Evolutionary conservation across 805 yeast genomes (phyloP), one percentile per base, ranked within the genome.

Genomic region (Candida dendrica): DNA sequence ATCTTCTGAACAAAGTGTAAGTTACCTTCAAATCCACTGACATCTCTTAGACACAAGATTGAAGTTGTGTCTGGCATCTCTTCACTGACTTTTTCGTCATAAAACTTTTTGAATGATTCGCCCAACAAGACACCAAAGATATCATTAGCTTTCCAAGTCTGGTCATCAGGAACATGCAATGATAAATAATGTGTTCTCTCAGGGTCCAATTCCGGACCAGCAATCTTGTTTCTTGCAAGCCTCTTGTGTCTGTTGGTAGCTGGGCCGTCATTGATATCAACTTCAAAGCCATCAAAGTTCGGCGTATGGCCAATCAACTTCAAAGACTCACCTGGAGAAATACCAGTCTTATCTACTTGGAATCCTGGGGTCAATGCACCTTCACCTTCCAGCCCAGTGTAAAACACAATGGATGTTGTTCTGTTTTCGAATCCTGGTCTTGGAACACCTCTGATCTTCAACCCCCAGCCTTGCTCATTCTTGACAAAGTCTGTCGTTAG

Each of bases 131-230:
- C 75, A 56, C 77, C 64, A 55, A 80, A 88, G 5, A 90, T 72
- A 41, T 88, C 96, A 43, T 72, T 72, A 4, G 91, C 93, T 52
- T 71, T 72, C 96, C 96, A 89, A 8, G 75, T 69, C 43, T 79
- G 72, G 31, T 75, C 84, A 46, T 74, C 77, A 0, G 96, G 95
- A 4, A 86, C 81, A 17, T 65, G 69, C 49, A 90, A 64, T 13
- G 90, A 79, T 18, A 78, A 47, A 59, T 87, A 86, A 49, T 82
- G 87, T 0, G 85, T 66, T 39, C 64, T 69, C 0, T 70, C 58
- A 3, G 88, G 81, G 59, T 86, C 84, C 11, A 74, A 56, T 5
- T 66, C 68, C 0, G 72, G 66, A 20, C 64, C 63, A 10, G 63
- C 67, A 35, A 53, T 51, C 22, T 58, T 47, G 39, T 58, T 43